Base-by-base conservation (phyloP, 805 yeast species). In the Ogataea siamensis region DNA sequence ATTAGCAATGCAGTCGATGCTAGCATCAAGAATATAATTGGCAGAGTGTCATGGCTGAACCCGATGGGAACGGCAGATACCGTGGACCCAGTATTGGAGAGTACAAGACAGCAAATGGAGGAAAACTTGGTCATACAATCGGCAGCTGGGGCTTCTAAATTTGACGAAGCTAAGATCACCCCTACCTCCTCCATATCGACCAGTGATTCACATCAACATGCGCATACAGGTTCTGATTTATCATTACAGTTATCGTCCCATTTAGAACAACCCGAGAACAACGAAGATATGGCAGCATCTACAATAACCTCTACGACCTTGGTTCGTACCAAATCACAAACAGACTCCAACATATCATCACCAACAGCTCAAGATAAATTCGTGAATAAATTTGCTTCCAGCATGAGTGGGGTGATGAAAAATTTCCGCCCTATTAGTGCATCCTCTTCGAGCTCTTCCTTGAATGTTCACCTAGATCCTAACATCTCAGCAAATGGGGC, bases 341-440 rank as follows among this genome's bases (percentile, higher is more conserved):
- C 40, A 3, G 44, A 32, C 2, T 34, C 44, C 6, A 23, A 11
- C 7, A 29, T 40, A 3, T 25, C 53, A 3, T 45, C 56, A 0
- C 51, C 54, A 10, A 40, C 38, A 16, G 43, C 53, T 1, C 57
- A 54, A 37, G 64, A 57, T 8, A 52, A 51, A 29, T 42, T 58
- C 6, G 31, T 62, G 12, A 47, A 47, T 24, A 62, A 53, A 26
- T 50, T 63, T 20, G 51, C 65, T 4, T 49, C 40, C 6, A 53
- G 66, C 39, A 47, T 63, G 46, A 63, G 60, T 4, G 65, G 63
- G 0, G 66, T 61, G 2, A 59, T 63, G 58, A 63, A 62, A 40
- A 58, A 37, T 24, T 54, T 63, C 16, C 45, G 64, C 12, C 63
- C 66, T 4, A 35, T 55, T 3, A 62, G 64, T 25, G 56, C 52